Base-by-base conservation (phyloP, 2,329 filamentous ascomycete species). In the Claviceps purpurea region DNA sequence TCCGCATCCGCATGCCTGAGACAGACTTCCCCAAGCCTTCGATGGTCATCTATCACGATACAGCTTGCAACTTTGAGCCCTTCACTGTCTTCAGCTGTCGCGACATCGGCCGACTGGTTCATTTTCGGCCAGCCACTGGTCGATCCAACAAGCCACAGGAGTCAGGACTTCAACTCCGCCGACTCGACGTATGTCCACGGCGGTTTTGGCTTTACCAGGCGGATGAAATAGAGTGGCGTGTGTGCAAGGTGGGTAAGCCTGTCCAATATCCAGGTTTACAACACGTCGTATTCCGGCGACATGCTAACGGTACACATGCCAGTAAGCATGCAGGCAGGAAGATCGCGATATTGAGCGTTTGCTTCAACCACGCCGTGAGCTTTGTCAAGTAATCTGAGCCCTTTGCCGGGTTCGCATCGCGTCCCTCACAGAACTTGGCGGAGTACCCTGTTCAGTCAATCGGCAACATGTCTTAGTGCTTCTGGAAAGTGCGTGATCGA, bases 31-130 rank as follows among this genome's bases (percentile, higher is more conserved):
- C 26, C 14, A 43, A 45, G 5, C 30, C 10, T 39, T 39, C n/a
- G 44, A 37, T n/a, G 34, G 30, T 13, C 26, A 39, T 22, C 30
- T n/a, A 24, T 45, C 40, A 7, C 18, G 20, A 20, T n/a, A 20
- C 7, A 22, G 5, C 39, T 20, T n/a, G 44, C 50, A 52, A 44
- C 34, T 44, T 40, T 30, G 7, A 18, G 16, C 20, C 34, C 14
- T 13, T 46, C 4, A 5, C n/a, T 47, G 38, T 18, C 18, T 42
- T 26, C 51, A 52, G 39, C 49, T 49, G 43, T 30, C 47, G 49
- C 38, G 40, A 44, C 57, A 46, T 55, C 57, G 52, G 52, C 47
- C 50, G 49, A 52, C 56, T 57, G 53, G 55, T 54, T 51, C 52
- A 50, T 50, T 45, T 49, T 34, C 10, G 30, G 10, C 30, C 55